Percentiles rank a stretch among this genome's conserved stretches.
These are phyloP conservation scores for Medakamo hakoo DNA, from an alignment of 139 green algal species.

Conservation along the genomic window DNA sequence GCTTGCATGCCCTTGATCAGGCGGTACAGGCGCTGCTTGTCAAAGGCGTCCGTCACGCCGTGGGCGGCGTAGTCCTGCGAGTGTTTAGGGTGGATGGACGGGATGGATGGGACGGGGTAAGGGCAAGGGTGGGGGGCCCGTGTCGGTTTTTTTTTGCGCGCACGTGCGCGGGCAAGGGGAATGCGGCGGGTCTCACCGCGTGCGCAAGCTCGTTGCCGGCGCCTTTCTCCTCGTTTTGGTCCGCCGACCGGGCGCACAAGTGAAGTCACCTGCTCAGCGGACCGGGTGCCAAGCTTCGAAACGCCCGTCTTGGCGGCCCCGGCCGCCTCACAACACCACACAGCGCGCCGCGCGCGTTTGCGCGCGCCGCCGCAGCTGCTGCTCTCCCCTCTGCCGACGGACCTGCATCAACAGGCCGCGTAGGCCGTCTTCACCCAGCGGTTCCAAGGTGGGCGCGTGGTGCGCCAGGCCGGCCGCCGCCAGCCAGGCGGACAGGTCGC, in stretches of 20 bases:
- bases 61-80: slow-evolving; percentile 42
- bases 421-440: not conserved
- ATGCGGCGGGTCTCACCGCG: too few relatives aligned
- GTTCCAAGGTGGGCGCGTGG: not conserved
- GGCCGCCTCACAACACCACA: too few relatives aligned
- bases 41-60: slow-evolving; percentile 46
- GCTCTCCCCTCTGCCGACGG: not conserved
- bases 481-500: not conserved
- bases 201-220: too few relatives aligned
- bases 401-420: not conserved
- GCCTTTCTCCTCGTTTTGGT: too few relatives aligned
- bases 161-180: too few relatives aligned
- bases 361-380: not conserved
- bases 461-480: not conserved
- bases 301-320: too few relatives aligned
- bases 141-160: too few relatives aligned
- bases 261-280: too few relatives aligned
- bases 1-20: slow-evolving; percentile 35
- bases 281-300: too few relatives aligned
- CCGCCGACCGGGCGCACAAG: too few relatives aligned
- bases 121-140: not conserved
- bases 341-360: too few relatives aligned
- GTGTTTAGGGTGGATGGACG: not conserved
- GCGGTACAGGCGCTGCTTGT: slow-evolving; percentile 62
- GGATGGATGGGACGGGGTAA: not conserved